A percentile compares a stretch with the other conserved stretches of the same genome.
Conservation (phyloP, 495 filamentous ascomycete species). For the Podospora pseudocomata region DNA sequence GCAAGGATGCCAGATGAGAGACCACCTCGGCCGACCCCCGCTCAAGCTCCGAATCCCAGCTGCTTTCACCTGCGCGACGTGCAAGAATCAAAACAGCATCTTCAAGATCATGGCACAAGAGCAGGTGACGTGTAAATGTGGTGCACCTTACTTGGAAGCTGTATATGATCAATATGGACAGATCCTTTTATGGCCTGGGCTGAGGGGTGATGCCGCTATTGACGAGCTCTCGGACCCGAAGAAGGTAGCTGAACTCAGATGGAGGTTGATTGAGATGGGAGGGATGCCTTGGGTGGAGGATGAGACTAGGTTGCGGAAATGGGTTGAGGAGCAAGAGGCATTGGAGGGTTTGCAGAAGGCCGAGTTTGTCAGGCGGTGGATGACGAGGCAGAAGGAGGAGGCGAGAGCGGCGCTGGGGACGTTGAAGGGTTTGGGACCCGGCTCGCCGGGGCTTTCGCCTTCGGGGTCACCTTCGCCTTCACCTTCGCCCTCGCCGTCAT, state of each 20-base stretch:
- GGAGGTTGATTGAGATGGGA: slow-evolving; percentile 29
- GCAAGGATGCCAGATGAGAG: background rate
- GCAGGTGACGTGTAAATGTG: slow-evolving; percentile 17
- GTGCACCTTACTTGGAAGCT: slow-evolving; percentile 26
- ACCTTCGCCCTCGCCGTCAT: no score
- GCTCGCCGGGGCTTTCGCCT: background rate
- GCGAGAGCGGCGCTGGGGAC: background rate
- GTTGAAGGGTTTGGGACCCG: background rate
- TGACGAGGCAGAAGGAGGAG: background rate
- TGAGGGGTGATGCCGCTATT: slow-evolving; percentile 31
- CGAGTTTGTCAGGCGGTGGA: slow-evolving; percentile 11
- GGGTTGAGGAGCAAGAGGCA: background rate
- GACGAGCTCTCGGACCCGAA: slow-evolving; percentile 26
- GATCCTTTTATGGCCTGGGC: slow-evolving; percentile 33
- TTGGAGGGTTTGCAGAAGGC: background rate
- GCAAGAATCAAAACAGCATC: background rate
- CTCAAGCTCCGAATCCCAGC: background rate
- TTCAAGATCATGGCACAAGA: background rate
- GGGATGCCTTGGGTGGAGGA: slow-evolving; percentile 17
- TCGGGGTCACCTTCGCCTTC: background rate
- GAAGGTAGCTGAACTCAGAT: slow-evolving; percentile 28
- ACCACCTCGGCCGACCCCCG: background rate
- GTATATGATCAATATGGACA: slow-evolving; percentile 36
- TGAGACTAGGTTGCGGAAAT: background rate
- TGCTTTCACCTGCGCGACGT: background rate